These are phyloP conservation scores for Zygosaccharomyces kombuchaensis DNA, from an alignment of 805 yeast genomes.

Conservation along the genomic window DNA sequence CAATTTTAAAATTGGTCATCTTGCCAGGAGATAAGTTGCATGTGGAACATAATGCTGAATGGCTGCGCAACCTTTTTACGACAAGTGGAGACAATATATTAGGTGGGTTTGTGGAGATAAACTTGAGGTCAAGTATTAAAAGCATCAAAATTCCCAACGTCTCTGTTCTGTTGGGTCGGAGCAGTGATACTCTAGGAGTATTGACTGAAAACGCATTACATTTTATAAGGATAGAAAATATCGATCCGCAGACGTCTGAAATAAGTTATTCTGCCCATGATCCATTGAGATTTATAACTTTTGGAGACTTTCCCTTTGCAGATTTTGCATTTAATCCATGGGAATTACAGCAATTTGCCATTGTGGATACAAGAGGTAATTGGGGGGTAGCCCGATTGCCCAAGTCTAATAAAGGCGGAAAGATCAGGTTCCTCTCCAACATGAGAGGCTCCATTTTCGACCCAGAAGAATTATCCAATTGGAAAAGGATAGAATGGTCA, in stretches of 20 bases:
- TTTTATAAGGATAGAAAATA: constrained; percentile 31
- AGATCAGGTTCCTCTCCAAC: constrained; percentile 11
- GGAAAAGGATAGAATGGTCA: constrained; percentile 51
- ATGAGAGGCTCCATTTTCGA: constrained; percentile 36
- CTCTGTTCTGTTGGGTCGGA: constrained; percentile 20
- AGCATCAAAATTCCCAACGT: constrained; percentile 37
- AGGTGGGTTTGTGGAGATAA: constrained; percentile 12
- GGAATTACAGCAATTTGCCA: constrained; percentile 37
- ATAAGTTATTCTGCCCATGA: constrained; percentile 20
- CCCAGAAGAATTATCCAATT: constrained; percentile 50
- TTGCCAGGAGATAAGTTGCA: not conserved
- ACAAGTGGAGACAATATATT: not conserved
- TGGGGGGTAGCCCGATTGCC: constrained; percentile 41
- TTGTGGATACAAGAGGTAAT: constrained; percentile 51
- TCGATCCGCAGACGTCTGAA: constrained; percentile 10
- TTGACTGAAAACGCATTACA: constrained; percentile 38
- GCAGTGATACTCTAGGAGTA: constrained; percentile 34
- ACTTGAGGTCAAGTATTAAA: constrained; percentile 38
- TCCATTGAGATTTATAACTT: constrained; percentile 23
- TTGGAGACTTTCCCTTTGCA: constrained; percentile 39
- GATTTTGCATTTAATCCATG: constrained; percentile 45
- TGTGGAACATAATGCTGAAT: not conserved
- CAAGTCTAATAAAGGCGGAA: constrained; percentile 8
- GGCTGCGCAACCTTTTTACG: not conserved
- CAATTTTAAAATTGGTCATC: constrained; percentile 18